A percentile compares a stretch with the other conserved stretches of the same genome.
Conservation (phyloP, 2,329 filamentous ascomycete genomes). For the Sporothrix variecibatus region DNA sequence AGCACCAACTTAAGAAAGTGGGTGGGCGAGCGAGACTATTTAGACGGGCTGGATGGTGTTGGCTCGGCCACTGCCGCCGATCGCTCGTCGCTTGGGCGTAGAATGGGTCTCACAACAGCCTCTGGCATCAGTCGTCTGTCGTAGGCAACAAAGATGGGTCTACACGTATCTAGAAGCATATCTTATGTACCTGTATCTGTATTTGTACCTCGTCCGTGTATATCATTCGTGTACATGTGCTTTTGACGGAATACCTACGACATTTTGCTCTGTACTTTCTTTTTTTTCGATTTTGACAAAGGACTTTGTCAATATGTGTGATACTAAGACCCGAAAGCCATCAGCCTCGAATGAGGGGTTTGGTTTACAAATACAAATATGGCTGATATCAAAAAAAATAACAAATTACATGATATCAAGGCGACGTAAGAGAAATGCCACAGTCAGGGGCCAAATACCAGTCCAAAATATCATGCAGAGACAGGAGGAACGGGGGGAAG, state of each 20-base stretch:
- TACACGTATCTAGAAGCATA: neutral
- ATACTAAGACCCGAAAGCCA: neutral
- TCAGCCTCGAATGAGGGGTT: neutral
- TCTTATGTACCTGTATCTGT: neutral
- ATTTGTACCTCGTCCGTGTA: neutral
- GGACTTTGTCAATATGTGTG: neutral
- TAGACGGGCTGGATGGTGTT: neutral
- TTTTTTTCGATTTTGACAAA: neutral
- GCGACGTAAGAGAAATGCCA: neutral
- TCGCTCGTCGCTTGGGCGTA: conserved; percentile 21
- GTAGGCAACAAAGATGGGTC: neutral
- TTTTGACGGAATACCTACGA: neutral
- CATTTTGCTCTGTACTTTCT: neutral
- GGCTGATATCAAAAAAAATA: neutral
- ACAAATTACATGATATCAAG: neutral
- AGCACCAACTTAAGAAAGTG: neutral
- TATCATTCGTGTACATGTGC: neutral
- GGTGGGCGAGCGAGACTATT: neutral
- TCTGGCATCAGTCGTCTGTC: neutral
- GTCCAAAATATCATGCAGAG: neutral
- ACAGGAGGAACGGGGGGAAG: neutral
- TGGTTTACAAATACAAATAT: neutral
- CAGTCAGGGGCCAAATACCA: neutral
- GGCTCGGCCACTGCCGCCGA: conserved; percentile 17
- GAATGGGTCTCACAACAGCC: conserved; percentile 18